These are phyloP conservation scores for Cantharellus anzutake DNA, from an alignment of 768 basidiomycete species.

Conservation along the genomic window DNA sequence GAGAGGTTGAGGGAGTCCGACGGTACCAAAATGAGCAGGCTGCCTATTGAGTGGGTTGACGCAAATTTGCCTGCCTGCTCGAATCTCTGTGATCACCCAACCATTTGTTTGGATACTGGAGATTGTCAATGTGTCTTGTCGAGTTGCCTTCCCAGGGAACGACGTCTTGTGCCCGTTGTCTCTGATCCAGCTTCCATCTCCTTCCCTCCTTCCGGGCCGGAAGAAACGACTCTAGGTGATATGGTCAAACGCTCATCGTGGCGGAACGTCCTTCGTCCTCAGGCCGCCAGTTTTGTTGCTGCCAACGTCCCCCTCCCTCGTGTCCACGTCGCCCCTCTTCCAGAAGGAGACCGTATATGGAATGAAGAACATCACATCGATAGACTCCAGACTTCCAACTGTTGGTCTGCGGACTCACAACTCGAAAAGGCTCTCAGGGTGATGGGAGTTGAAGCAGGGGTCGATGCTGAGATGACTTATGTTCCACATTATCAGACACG, in stretches of 20 bases:
- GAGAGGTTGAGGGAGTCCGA: not conserved
- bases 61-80: constrained; percentile 16
- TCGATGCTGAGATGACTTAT: constrained; percentile 18
- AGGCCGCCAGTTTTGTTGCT: constrained; percentile 12
- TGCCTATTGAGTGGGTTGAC: constrained; percentile 12
- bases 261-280: constrained; percentile 15
- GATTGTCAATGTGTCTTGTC: constrained; percentile 17
- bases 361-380: constrained; percentile 8
- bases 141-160: constrained; percentile 12
- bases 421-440: constrained; percentile 15
- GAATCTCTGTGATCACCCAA: constrained; percentile 17
- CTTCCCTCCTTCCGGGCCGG: too few species aligned
- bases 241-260: constrained; percentile 13
- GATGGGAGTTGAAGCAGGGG: constrained; percentile 13
- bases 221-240: constrained; percentile 2
- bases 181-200: not conserved
- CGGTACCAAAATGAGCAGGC: not conserved
- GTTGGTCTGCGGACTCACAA: constrained; percentile 18
- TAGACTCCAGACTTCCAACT: constrained; percentile 14
- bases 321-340: constrained; percentile 15
- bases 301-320: constrained; percentile 13
- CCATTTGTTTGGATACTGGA: constrained; percentile 18
- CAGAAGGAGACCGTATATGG: not conserved
- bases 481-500: constrained; percentile 16
- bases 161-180: constrained; percentile 5